phyloP scores from a whole-genome alignment of 176 grass and related monocot genomes.

The Urochloa ruziziensis region DNA sequence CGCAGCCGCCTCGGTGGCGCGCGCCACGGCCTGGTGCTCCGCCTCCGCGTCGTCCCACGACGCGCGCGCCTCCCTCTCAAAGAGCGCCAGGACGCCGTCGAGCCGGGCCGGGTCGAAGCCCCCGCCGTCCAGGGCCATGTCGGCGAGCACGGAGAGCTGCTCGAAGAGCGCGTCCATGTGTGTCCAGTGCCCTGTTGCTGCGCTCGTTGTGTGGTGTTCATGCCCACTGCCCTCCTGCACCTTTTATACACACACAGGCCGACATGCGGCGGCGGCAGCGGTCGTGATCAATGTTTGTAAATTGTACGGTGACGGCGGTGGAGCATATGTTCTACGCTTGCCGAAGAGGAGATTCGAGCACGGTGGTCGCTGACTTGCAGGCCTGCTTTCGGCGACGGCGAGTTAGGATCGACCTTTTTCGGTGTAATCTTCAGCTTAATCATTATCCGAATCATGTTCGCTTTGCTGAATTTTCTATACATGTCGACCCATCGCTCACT shows the following conservation, averaged over 20 bases:
- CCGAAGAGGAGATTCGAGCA: slow-evolving; percentile 15
- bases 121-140: slow-evolving; percentile 21
- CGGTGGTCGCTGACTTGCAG: not conserved
- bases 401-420: not conserved
- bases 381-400: slow-evolving; percentile 21
- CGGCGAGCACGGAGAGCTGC: slow-evolving; percentile 37
- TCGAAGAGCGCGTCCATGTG: slow-evolving; percentile 53
- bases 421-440: not conserved
- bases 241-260: no score
- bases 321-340: not conserved
- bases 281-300: not conserved
- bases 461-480: not conserved
- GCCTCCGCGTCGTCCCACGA: slow-evolving; percentile 23
- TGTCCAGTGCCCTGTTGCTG: not conserved
- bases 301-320: not conserved
- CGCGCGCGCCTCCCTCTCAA: slow-evolving; percentile 30
- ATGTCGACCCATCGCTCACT: not conserved
- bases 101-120: slow-evolving; percentile 33
- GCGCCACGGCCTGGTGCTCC: slow-evolving; percentile 18
- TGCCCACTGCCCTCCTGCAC: not conserved
- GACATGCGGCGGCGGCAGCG: no score
- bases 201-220: not conserved
- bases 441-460: not conserved
- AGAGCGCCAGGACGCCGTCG: slow-evolving; percentile 40
- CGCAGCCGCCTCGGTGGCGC: slow-evolving; percentile 11